phyloP scores from a whole-genome alignment of 208 protist species.

The Acanthamoeba royreba region DNA sequence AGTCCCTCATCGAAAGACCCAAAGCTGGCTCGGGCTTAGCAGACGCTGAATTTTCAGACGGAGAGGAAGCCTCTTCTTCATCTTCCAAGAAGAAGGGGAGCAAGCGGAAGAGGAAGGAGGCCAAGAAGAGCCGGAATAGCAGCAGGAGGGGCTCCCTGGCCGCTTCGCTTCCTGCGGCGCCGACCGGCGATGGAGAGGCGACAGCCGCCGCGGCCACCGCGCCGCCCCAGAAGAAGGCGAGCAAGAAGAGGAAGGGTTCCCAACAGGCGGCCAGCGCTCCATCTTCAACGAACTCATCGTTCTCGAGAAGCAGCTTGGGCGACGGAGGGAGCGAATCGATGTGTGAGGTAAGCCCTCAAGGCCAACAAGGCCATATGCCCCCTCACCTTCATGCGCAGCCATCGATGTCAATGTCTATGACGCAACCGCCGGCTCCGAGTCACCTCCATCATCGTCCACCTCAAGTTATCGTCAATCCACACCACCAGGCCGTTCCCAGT shows the following conservation, averaged over 20 bases:
- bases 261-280: no score
- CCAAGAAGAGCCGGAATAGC: neutral
- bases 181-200: no score
- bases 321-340: neutral
- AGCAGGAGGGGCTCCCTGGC: neutral
- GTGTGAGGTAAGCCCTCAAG: neutral
- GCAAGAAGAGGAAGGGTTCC: neutral
- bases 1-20: neutral
- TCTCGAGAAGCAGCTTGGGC: neutral
- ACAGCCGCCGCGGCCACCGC: no score
- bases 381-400: no score
- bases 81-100: neutral
- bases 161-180: no score
- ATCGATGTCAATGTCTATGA: no score
- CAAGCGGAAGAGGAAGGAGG: neutral
- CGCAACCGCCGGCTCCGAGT: no score
- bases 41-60: neutral
- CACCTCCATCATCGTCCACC: neutral
- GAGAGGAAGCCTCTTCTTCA: neutral
- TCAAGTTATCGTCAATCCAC: neutral
- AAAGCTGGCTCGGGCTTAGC: neutral
- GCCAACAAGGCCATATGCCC: no score
- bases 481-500: neutral
- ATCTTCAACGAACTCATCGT: no score
- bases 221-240: no score